Conservation (phyloP, 2,329 filamentous ascomycete species). For the Hypoxylon sp. region DNA sequence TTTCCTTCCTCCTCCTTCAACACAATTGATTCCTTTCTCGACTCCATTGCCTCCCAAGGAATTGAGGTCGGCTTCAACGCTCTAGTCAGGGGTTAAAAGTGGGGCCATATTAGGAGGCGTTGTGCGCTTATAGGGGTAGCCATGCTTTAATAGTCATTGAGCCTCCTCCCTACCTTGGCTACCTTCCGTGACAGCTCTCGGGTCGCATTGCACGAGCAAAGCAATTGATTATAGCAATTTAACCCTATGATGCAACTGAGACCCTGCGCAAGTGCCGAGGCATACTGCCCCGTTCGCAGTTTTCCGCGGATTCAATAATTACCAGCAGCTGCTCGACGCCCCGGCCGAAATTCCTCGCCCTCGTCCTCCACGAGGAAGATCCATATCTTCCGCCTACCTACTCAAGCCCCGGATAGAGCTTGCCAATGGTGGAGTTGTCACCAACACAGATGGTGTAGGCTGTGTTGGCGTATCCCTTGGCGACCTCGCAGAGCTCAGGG, state of each 20-base stretch:
- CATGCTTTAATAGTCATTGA: too few relatives aligned
- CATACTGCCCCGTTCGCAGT: neutral
- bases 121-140: too few relatives aligned
- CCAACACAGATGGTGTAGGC: slow-evolving; percentile 49
- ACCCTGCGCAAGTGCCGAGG: neutral
- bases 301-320: neutral
- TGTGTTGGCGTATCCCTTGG: slow-evolving; percentile 40
- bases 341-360: neutral
- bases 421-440: slow-evolving; percentile 43
- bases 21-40: too few relatives aligned
- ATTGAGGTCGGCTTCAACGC: too few relatives aligned
- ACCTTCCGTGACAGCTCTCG: too few relatives aligned
- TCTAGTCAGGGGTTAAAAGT: neutral
- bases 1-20: too few relatives aligned
- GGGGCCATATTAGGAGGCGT: neutral
- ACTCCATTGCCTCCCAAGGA: too few relatives aligned
- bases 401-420: slow-evolving; percentile 35
- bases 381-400: slow-evolving; percentile 8
- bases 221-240: neutral
- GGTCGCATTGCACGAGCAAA: too few relatives aligned
- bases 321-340: neutral
- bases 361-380: neutral
- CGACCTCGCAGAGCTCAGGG: slow-evolving; percentile 43
- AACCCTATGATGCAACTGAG: too few relatives aligned
- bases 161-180: too few relatives aligned